A percentile compares a stretch with the other conserved stretches of the same genome.
Evolutionary conservation across 306 rosid species (phyloP).

Genomic region (Begonia fuchsioides): DNA sequence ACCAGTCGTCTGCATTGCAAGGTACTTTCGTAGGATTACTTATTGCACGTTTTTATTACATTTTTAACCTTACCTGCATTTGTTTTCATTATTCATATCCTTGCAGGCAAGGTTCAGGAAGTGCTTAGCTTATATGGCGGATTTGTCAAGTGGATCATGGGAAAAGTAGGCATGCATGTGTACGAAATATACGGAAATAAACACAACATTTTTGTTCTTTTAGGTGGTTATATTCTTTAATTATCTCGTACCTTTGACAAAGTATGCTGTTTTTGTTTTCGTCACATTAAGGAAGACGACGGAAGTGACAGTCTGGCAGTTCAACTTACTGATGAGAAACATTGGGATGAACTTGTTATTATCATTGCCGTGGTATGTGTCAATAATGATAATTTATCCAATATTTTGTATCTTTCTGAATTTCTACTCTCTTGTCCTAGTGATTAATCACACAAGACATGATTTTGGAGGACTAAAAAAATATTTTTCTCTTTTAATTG

Average conservation of each 20-base stretch:
- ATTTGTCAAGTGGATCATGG: conserved; percentile 98
- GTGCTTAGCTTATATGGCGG: conserved; percentile 99
- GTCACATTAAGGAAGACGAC: conserved; percentile 41
- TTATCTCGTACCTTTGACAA: conserved; percentile 8
- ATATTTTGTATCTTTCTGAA: too few species aligned
- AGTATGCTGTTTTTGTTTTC: too few species aligned
- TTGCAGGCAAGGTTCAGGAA: conserved; percentile 93
- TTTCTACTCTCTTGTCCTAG: too few species aligned
- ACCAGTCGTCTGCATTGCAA: conserved; percentile 87
- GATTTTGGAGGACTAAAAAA: too few species aligned
- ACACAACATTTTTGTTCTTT: not conserved
- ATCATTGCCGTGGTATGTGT: conserved; percentile 76
- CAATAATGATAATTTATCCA: too few species aligned
- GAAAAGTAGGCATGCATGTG: conserved; percentile 43
- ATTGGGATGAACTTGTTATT: conserved; percentile 95
- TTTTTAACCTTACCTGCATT: not conserved
- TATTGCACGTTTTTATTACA: not conserved
- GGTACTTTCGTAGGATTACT: conserved; percentile 23
- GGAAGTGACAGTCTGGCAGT: conserved; percentile 93
- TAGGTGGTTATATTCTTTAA: not conserved
- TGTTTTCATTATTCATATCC: conserved; percentile 8
- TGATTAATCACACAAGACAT: too few species aligned
- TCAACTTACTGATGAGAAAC: conserved; percentile 85
- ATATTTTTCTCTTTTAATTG: not conserved
- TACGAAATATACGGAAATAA: too few species aligned